A percentile compares a stretch with the other conserved stretches of the same genome.
Evolutionary conservation across 1,284 basidiomycete genomes (phyloP).

Genomic region (Pulchroboletus neoregius): DNA sequence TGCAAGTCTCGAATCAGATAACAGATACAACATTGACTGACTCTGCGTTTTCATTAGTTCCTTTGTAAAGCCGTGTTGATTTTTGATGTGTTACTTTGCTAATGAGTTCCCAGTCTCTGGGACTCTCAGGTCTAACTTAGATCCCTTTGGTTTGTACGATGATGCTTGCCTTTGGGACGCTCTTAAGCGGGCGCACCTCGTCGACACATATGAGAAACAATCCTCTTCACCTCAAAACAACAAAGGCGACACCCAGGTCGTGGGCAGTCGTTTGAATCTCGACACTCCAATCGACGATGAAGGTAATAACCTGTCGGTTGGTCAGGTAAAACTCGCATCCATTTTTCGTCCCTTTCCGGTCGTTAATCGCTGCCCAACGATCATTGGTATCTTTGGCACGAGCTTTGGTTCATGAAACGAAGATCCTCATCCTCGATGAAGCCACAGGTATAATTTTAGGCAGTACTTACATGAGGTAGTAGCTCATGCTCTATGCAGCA

Average conservation of each 20-base stretch:
- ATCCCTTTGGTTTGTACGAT: constrained; percentile 72
- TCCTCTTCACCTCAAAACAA: background rate
- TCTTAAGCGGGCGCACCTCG: constrained; percentile 73
- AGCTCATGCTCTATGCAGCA: constrained; percentile 36
- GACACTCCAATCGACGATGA: constrained; percentile 84
- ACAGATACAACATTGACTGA: background rate
- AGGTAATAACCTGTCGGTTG: constrained; percentile 77
- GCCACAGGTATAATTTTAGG: constrained; percentile 45
- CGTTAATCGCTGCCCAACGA: constrained; percentile 41
- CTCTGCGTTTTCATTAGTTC: constrained; percentile 9
- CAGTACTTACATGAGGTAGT: constrained; percentile 1
- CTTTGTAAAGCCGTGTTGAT: constrained; percentile 16
- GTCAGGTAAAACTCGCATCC: constrained; percentile 27
- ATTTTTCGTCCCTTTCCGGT: background rate
- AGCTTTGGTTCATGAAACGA: constrained; percentile 75
- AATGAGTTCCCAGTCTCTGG: constrained; percentile 55
- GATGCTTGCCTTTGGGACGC: constrained; percentile 82
- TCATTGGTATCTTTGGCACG: constrained; percentile 79
- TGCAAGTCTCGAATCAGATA: constrained; percentile 40
- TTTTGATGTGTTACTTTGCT: background rate
- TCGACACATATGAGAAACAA: constrained; percentile 43
- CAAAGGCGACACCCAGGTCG: background rate
- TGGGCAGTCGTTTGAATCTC: constrained; percentile 62
- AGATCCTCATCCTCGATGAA: constrained; percentile 77
- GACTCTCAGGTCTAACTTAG: constrained; percentile 76